Evolutionary conservation across 169 alveolate genomes (phyloP), one percentile per base, ranked within the genome.

Genomic region (Eimeria sp.): DNA sequence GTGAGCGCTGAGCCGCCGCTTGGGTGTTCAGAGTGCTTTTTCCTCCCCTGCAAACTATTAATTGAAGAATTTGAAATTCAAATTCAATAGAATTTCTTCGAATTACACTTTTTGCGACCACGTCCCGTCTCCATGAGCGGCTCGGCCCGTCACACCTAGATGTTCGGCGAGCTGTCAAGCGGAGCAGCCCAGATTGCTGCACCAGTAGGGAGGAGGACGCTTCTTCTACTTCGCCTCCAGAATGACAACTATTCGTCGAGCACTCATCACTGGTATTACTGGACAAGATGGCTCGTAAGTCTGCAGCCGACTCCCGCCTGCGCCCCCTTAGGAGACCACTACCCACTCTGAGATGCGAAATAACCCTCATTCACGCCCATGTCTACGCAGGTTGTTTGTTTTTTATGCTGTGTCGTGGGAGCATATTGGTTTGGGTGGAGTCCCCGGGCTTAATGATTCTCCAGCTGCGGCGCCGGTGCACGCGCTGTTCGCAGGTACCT

Each of bases 241-340:
- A 20, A 82, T 82, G 90, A 16, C 90, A 34, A 18, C 58, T 18
- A 1, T 16, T 34, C 90, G 95, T 10, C 73, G 95, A 49, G 98
- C 98, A 1, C 88, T 97, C 30, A 97, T 98, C 27, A 98, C 98
- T 27, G 99, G 99, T 25, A 98, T 97, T 65, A 98, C 99, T 5
- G 99, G 99, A 49, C 98, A 98, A 86, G 99, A 98, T 67, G 99
- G 99, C 70, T 97, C 98, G 72, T 94, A 34, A 63, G 96, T 34
- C n/a, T 10, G 20, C 45, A 25, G 30, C 25, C 78, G n/a, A 22
- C 34, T 2, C 40, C 40, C 34, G 88, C 40, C 63, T 22, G 47
- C 43, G 72, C 54, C 16, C 25, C 49, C 25, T 11, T 18, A 47
- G n/a, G 54, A 47, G n/a, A n/a, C 49, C 25, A 43, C 40, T 83